Conservation (phyloP, 495 filamentous ascomycete species). For the Hypoxylon lenormandii region DNA sequence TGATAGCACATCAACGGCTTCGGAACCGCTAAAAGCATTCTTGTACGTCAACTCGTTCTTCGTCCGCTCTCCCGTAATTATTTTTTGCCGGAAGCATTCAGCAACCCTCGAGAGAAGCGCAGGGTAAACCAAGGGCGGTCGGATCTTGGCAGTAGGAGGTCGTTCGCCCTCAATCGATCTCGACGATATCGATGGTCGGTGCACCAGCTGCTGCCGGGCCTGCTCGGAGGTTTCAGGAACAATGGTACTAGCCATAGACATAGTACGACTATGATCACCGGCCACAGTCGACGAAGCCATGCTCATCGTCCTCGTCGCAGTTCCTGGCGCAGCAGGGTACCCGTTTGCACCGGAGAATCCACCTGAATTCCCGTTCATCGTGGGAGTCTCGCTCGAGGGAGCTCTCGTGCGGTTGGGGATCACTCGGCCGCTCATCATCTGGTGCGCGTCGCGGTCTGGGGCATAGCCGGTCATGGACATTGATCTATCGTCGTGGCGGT, state of each 20-base stretch:
- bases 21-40: slow-evolving; percentile 91
- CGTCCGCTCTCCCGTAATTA: slow-evolving; percentile 82
- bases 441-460: slow-evolving; percentile 77
- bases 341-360: slow-evolving; percentile 42
- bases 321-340: slow-evolving; percentile 53
- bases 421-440: slow-evolving; percentile 89
- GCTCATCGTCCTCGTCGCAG: slow-evolving; percentile 63
- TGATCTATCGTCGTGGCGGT: slow-evolving; percentile 88
- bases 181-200: slow-evolving; percentile 57
- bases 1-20: slow-evolving; percentile 93
- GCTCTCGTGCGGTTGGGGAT: slow-evolving; percentile 73
- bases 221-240: slow-evolving; percentile 60
- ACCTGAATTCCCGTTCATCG: slow-evolving; percentile 28
- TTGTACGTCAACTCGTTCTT: slow-evolving; percentile 99
- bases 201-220: slow-evolving; percentile 56
- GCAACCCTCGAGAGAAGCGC: slow-evolving; percentile 90
- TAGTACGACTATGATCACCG: slow-evolving; percentile 65
- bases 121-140: slow-evolving; percentile 87
- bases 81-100: slow-evolving; percentile 87
- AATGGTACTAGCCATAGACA: slow-evolving; percentile 91
- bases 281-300: slow-evolving; percentile 64
- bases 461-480: slow-evolving; percentile 95
- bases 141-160: slow-evolving; percentile 64
- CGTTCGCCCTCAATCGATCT: slow-evolving; percentile 64
- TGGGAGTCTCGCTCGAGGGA: slow-evolving; percentile 52